These are phyloP conservation scores for Microcyclosporella mali DNA, from an alignment of 2,329 filamentous ascomycete genomes.

Conservation along the genomic window DNA sequence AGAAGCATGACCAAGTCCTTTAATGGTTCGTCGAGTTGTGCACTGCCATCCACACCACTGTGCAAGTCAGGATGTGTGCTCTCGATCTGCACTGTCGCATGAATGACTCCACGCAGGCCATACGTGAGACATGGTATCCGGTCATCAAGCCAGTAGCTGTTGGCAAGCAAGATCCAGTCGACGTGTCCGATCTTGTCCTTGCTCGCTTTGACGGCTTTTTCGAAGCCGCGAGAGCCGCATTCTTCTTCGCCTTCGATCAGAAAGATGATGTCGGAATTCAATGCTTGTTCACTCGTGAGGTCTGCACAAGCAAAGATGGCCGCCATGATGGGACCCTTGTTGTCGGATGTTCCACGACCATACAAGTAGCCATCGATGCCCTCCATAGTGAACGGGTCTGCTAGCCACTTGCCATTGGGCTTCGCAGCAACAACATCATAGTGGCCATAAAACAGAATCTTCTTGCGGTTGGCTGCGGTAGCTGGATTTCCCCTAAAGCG, in stretches of 20 bases:
- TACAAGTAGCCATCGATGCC: constrained; percentile 91
- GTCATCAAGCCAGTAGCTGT: constrained; percentile 98
- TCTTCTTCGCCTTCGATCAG: constrained; percentile 97
- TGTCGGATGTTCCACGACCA: constrained; percentile 92
- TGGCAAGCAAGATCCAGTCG: constrained; percentile 90
- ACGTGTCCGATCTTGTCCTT: constrained; percentile 82
- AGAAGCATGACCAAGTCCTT: constrained; percentile 84
- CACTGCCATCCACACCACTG: constrained; percentile 92
- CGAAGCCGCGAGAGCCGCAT: constrained; percentile 84
- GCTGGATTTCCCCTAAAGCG: constrained; percentile 73
- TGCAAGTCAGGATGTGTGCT: constrained; percentile 84
- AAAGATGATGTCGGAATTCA: constrained; percentile 86
- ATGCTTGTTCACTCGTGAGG: constrained; percentile 70
- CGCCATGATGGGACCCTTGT: constrained; percentile 92
- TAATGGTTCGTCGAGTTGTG: constrained; percentile 80
- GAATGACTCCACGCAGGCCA: constrained; percentile 84
- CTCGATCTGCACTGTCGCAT: constrained; percentile 83
- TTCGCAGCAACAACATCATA: constrained; percentile 93
- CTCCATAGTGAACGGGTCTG: constrained; percentile 82
- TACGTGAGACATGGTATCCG: constrained; percentile 94
- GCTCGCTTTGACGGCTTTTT: constrained; percentile 70
- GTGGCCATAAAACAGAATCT: constrained; percentile 93
- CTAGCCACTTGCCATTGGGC: constrained; percentile 73
- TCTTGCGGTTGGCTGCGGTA: constrained; percentile 63
- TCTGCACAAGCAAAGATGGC: constrained; percentile 92